A percentile compares a stretch with the other conserved stretches of the same genome.
Evolutionary conservation across 441 rosid species (phyloP).

Genomic region (Erodium chrysanthum): DNA sequence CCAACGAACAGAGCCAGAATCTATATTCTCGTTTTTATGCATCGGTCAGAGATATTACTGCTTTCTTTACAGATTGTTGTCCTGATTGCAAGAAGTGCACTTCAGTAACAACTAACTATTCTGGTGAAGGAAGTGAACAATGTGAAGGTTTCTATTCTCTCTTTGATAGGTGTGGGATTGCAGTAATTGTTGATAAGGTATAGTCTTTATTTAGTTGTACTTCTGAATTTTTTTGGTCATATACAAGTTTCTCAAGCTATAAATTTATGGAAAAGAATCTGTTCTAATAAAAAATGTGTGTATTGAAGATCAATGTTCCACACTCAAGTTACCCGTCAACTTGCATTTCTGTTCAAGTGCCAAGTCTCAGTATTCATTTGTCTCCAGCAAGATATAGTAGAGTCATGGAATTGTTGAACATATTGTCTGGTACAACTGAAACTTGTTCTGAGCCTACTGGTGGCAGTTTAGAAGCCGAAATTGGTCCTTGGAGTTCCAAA

Average conservation of each 20-base stretch:
- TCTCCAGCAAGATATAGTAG: conserved; percentile 75
- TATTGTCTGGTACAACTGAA: conserved; percentile 48
- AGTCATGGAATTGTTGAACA: conserved; percentile 62
- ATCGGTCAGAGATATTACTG: conserved; percentile 94
- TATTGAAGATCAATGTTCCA: conserved; percentile 68
- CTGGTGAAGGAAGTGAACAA: conserved; percentile 31
- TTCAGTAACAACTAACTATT: conserved; percentile 29
- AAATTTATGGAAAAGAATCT: conserved; percentile 11
- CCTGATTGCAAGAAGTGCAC: conserved; percentile 40
- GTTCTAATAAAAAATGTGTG: conserved; percentile 17
- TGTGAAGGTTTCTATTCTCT: conserved; percentile 56
- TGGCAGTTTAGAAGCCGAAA: conserved; percentile 51
- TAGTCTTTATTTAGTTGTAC: conserved; percentile 12
- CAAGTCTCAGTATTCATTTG: conserved; percentile 90
- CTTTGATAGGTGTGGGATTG: conserved; percentile 92
- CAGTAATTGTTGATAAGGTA: conserved; percentile 95
- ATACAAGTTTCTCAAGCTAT: not conserved
- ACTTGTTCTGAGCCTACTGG: conserved; percentile 52
- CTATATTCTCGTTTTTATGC: conserved; percentile 81
- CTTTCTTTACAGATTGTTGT: conserved; percentile 67
- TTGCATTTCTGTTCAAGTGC: conserved; percentile 86
- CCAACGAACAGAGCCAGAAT: conserved; percentile 70
- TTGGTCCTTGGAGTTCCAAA: conserved; percentile 55
- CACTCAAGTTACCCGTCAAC: conserved; percentile 86
- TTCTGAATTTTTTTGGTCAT: not conserved